Conservation (phyloP, 2,329 filamentous ascomycete genomes). For the Arthrobotrys pseudoclavata region DNA sequence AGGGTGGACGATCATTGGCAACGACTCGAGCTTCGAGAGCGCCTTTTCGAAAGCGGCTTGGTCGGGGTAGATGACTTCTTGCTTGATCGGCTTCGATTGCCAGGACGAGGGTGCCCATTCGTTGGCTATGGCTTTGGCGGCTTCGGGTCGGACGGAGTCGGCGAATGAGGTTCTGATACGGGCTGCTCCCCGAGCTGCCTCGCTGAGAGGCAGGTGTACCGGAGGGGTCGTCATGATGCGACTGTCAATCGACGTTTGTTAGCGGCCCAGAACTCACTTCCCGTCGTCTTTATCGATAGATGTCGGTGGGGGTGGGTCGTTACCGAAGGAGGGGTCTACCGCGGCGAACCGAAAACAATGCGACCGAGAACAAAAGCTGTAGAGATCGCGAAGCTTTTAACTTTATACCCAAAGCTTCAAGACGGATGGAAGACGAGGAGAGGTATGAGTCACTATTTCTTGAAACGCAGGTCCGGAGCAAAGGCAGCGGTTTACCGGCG, state of each 20-base stretch:
- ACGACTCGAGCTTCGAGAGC: slow-evolving; percentile 74
- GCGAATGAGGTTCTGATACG: slow-evolving; percentile 59
- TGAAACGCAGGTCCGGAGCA: slow-evolving; percentile 12
- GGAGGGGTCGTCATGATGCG: slow-evolving; percentile 59
- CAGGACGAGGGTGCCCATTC: slow-evolving; percentile 72
- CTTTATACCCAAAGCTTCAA: not conserved
- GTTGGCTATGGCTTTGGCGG: slow-evolving; percentile 36
- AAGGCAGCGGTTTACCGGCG: slow-evolving; percentile 20
- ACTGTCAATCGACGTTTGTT: not conserved
- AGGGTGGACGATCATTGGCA: slow-evolving; percentile 84
- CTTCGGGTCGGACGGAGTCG: slow-evolving; percentile 29
- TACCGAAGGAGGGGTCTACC: slow-evolving; percentile 26
- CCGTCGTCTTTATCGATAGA: slow-evolving; percentile 13
- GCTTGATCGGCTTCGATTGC: slow-evolving; percentile 83
- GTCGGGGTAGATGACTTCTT: slow-evolving; percentile 79
- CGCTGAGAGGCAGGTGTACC: slow-evolving; percentile 61
- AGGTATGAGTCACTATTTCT: slow-evolving; percentile 9
- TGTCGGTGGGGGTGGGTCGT: not conserved
- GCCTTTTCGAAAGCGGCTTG: slow-evolving; percentile 73
- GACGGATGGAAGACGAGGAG: not conserved
- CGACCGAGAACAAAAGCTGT: not conserved
- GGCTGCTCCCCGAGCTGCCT: slow-evolving; percentile 61
- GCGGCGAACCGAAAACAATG: slow-evolving; percentile 10
- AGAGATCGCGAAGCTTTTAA: not conserved
- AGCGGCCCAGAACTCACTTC: not conserved